Conservation (phyloP, 352 stramenopile genomes). For the Pythium brachiatum region DNA sequence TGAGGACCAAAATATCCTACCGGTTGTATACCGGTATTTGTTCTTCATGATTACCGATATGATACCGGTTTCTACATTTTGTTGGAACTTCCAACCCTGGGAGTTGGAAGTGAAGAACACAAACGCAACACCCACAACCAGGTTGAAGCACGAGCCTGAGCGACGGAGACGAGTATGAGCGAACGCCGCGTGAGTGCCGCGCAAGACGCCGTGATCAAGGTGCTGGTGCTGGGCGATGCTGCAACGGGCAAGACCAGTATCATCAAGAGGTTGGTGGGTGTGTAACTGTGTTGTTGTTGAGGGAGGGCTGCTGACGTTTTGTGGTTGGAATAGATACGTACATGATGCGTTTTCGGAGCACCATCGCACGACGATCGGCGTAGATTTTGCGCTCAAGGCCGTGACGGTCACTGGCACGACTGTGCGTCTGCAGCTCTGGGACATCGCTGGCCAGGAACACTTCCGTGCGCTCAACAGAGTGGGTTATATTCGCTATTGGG, state of each 20-base stretch:
- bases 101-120: conserved; percentile 13
- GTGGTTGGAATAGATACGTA: conserved; percentile 60
- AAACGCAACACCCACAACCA: conserved; percentile 8
- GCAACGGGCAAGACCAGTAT: conserved; percentile 92
- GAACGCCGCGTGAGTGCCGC: conserved; percentile 69
- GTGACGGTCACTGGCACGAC: conserved; percentile 85
- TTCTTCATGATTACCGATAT: conserved; percentile 6
- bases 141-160: conserved; percentile 22
- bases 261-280: conserved; percentile 81
- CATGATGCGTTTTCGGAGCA: conserved; percentile 91
- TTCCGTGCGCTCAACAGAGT: conserved; percentile 92
- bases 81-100: background rate
- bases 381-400: conserved; percentile 92
- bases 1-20: background rate
- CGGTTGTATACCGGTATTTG: conserved; percentile 21
- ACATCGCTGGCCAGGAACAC: conserved; percentile 93
- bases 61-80: conserved; percentile 7
- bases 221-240: conserved; percentile 88
- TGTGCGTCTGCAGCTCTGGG: conserved; percentile 92
- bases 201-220: conserved; percentile 90
- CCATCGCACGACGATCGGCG: conserved; percentile 91
- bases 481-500: background rate
- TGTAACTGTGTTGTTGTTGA: background rate
- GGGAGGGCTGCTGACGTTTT: background rate
- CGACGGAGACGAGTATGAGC: conserved; percentile 35